phyloP scores from a whole-genome alignment of 2,329 filamentous ascomycete species.

The Botrytis fabae region DNA sequence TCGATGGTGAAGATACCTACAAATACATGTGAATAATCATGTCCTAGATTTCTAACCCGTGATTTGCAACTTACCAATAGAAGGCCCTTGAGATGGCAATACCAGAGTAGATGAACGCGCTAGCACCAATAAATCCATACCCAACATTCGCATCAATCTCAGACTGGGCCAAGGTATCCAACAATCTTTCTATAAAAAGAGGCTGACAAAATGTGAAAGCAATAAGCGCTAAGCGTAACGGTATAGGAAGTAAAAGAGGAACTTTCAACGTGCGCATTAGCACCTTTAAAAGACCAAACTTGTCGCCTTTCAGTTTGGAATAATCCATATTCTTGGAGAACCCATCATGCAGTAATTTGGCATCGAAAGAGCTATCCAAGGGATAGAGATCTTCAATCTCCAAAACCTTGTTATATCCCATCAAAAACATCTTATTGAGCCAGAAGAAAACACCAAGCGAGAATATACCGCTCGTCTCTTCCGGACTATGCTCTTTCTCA shows the following conservation, averaged over 20 bases:
- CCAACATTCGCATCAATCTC: slow-evolving; percentile 22
- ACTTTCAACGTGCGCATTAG: slow-evolving; percentile 27
- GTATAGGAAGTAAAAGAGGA: slow-evolving; percentile 22
- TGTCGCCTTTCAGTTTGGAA: slow-evolving; percentile 24
- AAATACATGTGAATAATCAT: neutral
- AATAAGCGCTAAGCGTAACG: slow-evolving; percentile 28
- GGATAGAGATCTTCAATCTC: slow-evolving; percentile 35
- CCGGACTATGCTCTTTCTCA: slow-evolving; percentile 25
- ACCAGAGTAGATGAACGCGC: slow-evolving; percentile 28
- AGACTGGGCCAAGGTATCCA: slow-evolving; percentile 33
- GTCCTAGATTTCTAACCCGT: neutral
- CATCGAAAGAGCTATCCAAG: slow-evolving; percentile 26
- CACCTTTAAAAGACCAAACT: slow-evolving; percentile 31
- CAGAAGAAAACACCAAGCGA: slow-evolving; percentile 41
- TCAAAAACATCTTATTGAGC: slow-evolving; percentile 40
- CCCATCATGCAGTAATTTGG: slow-evolving; percentile 23
- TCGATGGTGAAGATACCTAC: slow-evolving; percentile 19
- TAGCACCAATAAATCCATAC: slow-evolving; percentile 31
- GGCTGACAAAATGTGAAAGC: slow-evolving; percentile 32
- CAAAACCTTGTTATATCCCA: slow-evolving; percentile 37
- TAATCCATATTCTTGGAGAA: slow-evolving; percentile 24
- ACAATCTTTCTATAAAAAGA: slow-evolving; percentile 24
- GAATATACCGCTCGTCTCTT: slow-evolving; percentile 40
- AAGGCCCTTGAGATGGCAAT: slow-evolving; percentile 24
- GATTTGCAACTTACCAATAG: neutral